Evolutionary conservation across 352 stramenopile genomes (phyloP).

Genomic region (Halophytophthora batemanensis): DNA sequence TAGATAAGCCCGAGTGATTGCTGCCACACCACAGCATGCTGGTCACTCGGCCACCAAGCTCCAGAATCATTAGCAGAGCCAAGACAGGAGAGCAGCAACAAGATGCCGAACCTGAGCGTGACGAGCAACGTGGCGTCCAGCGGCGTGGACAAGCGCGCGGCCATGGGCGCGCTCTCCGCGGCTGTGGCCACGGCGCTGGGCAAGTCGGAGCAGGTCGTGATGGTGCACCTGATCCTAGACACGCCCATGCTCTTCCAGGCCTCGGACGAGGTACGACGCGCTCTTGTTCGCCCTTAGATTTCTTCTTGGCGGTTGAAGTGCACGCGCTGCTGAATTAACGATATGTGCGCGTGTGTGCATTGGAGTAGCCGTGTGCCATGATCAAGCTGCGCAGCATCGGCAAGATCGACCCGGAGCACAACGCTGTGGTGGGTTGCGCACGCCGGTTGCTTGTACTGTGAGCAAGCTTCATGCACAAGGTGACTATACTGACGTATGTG

Average conservation of each 20-base stretch:
- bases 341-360: constrained; percentile 4
- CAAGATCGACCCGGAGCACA: constrained; percentile 46
- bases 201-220: constrained; percentile 55
- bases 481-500: neutral
- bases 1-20: too few species aligned
- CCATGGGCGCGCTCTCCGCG: constrained; percentile 42
- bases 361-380: constrained; percentile 47
- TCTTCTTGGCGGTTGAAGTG: too few species aligned
- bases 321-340: neutral
- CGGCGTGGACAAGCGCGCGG: constrained; percentile 24
- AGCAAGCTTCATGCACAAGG: neutral
- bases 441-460: neutral
- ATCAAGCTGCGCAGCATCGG: constrained; percentile 51
- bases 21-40: too few species aligned
- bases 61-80: too few species aligned
- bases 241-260: constrained; percentile 51
- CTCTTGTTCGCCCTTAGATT: too few species aligned
- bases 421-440: constrained; percentile 30
- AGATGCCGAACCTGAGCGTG: constrained; percentile 53
- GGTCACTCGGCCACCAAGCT: too few species aligned
- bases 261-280: constrained; percentile 35
- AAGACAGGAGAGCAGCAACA: neutral
- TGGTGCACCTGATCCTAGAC: constrained; percentile 53
- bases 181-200: constrained; percentile 32
- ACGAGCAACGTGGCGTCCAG: constrained; percentile 44